These are phyloP conservation scores for Fusarium sp. DNA, from an alignment of 2,329 filamentous ascomycete species.

Conservation along the genomic window DNA sequence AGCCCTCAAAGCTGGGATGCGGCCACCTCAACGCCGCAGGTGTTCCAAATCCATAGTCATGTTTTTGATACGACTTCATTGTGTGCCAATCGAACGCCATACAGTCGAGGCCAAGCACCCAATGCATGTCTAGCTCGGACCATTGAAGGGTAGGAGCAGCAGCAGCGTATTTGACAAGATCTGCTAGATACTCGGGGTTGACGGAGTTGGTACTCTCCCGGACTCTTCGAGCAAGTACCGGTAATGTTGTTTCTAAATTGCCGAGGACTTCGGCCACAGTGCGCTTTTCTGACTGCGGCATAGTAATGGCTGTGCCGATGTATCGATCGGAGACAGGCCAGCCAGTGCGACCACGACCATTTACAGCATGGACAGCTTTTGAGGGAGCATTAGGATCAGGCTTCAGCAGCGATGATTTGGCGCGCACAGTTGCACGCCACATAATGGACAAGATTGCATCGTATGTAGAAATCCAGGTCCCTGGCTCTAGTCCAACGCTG, in stretches of 20 bases:
- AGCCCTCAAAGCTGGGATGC: constrained; percentile 6
- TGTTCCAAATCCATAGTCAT: constrained; percentile 25
- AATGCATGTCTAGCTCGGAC: constrained; percentile 6
- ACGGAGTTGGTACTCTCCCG: constrained; percentile 15
- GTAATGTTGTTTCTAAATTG: background rate
- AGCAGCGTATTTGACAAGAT: constrained; percentile 11
- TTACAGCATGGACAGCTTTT: constrained; percentile 26
- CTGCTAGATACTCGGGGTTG: background rate
- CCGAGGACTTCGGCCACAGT: constrained; percentile 8
- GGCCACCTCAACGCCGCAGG: constrained; percentile 16
- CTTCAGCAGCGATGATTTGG: constrained; percentile 13
- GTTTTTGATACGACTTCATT: constrained; percentile 10
- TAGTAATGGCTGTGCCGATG: constrained; percentile 8
- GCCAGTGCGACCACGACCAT: constrained; percentile 8
- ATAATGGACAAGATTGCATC: constrained; percentile 21
- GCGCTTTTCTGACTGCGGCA: constrained; percentile 3
- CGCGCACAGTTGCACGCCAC: constrained; percentile 22
- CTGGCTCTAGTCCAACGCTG: background rate
- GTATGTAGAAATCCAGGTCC: constrained; percentile 26
- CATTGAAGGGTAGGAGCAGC: background rate
- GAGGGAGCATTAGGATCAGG: background rate
- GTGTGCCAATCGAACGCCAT: constrained; percentile 24
- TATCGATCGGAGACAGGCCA: constrained; percentile 16
- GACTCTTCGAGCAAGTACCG: background rate
- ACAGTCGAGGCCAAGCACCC: background rate